A percentile compares a stretch with the other conserved stretches of the same genome.
phyloP scores from a whole-genome alignment of 2,329 filamentous ascomycete species.

The Colletotrichum tanaceti region DNA sequence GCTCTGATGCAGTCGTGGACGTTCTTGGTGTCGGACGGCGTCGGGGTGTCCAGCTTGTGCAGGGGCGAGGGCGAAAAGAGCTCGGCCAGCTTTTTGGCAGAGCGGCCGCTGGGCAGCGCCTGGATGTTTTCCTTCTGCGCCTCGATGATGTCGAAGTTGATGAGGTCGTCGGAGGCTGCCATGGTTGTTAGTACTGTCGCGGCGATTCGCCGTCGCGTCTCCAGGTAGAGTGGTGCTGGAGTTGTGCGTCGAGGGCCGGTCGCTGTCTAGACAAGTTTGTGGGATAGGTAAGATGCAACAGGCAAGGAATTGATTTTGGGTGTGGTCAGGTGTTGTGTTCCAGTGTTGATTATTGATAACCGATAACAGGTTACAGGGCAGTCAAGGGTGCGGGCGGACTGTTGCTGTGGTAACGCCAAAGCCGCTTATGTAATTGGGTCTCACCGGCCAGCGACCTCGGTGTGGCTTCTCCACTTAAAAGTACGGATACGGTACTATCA shows the following conservation, averaged over 20 bases:
- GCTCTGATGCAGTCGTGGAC: constrained; percentile 83
- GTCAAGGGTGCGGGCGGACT: constrained; percentile 1
- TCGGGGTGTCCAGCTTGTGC: constrained; percentile 69
- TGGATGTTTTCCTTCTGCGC: constrained; percentile 98
- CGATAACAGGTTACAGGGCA: constrained; percentile 28
- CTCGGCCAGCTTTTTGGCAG: constrained; percentile 87
- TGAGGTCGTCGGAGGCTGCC: constrained; percentile 64
- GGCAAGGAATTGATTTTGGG: neutral
- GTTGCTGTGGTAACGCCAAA: constrained; percentile 42
- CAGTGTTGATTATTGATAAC: constrained; percentile 40
- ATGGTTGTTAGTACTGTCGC: constrained; percentile 54
- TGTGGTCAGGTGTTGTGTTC: constrained; percentile 33
- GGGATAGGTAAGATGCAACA: neutral
- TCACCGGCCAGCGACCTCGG: constrained; percentile 16
- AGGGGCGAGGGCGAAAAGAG: constrained; percentile 77
- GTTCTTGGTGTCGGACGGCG: constrained; percentile 78
- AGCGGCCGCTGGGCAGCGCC: constrained; percentile 85
- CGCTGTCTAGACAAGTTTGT: constrained; percentile 29
- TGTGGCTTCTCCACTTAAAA: neutral
- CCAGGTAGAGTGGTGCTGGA: constrained; percentile 23
- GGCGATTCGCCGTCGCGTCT: constrained; percentile 37
- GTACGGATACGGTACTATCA: no score
- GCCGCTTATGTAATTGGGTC: constrained; percentile 43
- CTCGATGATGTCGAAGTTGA: constrained; percentile 93
- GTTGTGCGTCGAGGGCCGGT: constrained; percentile 19